Base-by-base conservation (phyloP, 495 filamentous ascomycete species). In the Choiromyces venosus region DNA sequence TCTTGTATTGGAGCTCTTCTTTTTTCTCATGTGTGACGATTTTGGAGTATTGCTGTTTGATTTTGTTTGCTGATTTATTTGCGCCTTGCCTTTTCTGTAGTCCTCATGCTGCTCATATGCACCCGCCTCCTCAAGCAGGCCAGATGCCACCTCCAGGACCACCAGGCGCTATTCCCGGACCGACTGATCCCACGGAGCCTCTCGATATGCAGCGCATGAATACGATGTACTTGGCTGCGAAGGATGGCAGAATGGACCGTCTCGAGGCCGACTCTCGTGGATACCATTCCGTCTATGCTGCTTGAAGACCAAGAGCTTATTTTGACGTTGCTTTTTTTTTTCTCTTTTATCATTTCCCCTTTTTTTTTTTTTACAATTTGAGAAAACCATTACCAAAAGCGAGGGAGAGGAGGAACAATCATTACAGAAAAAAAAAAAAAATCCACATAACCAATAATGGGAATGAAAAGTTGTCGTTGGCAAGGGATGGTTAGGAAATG, bases 61-160 rank as follows among this genome's bases (percentile, higher is more conserved):
- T 81, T 77, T 77, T 76, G 73, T 79, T 77, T 81, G 79, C 80
- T 81, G 79, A 81, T 81, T 75, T 78, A 64, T 72, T 78, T 77
- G 71, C 72, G 73, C 65, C 61, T 74, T 82, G 76, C 74, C 76
- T 78, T 76, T 77, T 74, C 68, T 82, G 73, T 82, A 86, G 85
- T 84, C 83, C 83, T 73, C 81, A 86, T 80, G 83, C 85, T 70
- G 83, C 83, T 76, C 85, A 86, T 66, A 81, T 82, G 78, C 85
- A 86, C 74, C 84, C 83, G 68, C 83, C 83, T 39, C 82, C 82
- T 68, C 80, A 78, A 64, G 78, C 80, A 18, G 81, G 83, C 25
- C 83, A 82, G 68, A 81, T 81, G 46, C 80, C 81, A 73, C 83
- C 83, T 18, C 82, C 80, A 67, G 84, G 83, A 33, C 83, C 82